Evolutionary conservation across 1,139 yeast species (phyloP).

Genomic region (Scheffersomyces quercinus): DNA sequence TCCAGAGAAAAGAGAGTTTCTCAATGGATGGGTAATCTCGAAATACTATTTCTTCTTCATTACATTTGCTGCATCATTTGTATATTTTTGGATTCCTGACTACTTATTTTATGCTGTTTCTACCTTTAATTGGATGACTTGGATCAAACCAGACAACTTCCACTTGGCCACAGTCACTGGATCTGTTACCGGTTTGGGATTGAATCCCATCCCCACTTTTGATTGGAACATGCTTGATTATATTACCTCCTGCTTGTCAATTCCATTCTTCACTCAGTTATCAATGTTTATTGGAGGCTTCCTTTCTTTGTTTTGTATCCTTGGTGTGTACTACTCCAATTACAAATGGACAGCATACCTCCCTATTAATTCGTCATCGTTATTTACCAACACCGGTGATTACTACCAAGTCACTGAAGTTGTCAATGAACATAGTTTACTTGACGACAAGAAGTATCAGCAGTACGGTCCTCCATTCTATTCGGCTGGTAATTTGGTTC

Average conservation of each 20-base stretch:
- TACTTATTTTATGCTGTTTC: constrained; percentile 34
- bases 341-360: constrained; percentile 42
- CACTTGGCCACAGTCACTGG: constrained; percentile 59
- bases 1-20: constrained; percentile 10
- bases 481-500: constrained; percentile 42
- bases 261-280: constrained; percentile 35
- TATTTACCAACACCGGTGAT: constrained; percentile 36
- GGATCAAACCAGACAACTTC: constrained; percentile 37
- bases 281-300: constrained; percentile 40
- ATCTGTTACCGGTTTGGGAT: constrained; percentile 50
- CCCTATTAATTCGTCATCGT: constrained; percentile 40
- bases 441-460: constrained; percentile 29
- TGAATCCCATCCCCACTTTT: constrained; percentile 56
- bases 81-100: constrained; percentile 38
- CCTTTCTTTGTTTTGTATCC: constrained; percentile 33
- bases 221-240: constrained; percentile 45
- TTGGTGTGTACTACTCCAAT: constrained; percentile 35
- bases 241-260: constrained; percentile 14
- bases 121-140: constrained; percentile 38
- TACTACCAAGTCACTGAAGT: constrained; percentile 31
- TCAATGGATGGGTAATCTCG: constrained; percentile 37
- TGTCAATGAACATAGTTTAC: constrained; percentile 4
- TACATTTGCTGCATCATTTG: constrained; percentile 22
- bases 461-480: constrained; percentile 44
- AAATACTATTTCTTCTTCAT: constrained; percentile 31